These are phyloP conservation scores for Cryptococcus maquisensis DNA, from an alignment of 1,284 basidiomycete genomes.

Conservation along the genomic window DNA sequence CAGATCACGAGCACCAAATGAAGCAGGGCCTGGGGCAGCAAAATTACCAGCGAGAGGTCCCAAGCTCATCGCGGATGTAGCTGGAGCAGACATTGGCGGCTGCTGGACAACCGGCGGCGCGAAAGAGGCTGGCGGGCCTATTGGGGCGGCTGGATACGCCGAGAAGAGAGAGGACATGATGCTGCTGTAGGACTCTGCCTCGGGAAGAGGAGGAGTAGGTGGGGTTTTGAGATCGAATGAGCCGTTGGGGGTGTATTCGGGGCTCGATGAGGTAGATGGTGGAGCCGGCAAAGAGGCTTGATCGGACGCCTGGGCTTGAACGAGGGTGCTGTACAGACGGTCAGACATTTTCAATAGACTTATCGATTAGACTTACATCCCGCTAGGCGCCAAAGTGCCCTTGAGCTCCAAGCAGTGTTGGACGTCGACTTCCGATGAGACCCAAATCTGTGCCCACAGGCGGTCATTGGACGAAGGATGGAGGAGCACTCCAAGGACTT, in stretches of 20 bases:
- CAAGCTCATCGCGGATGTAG: too few relatives aligned
- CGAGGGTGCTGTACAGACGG: constrained; percentile 12
- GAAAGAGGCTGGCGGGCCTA: too few relatives aligned
- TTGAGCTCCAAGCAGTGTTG: constrained; percentile 29
- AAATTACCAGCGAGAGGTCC: too few relatives aligned
- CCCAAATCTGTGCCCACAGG: constrained; percentile 41
- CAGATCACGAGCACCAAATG: neutral
- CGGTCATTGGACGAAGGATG: constrained; percentile 15
- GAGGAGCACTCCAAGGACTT: constrained; percentile 27
- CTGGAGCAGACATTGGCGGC: too few relatives aligned
- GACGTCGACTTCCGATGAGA: constrained; percentile 28
- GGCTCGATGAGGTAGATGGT: neutral
- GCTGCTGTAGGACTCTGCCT: too few relatives aligned
- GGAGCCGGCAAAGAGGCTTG: neutral
- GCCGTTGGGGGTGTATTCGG: neutral
- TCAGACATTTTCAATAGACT: neutral
- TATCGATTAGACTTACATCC: constrained; percentile 26
- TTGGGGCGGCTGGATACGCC: too few relatives aligned
- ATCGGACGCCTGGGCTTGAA: constrained; percentile 4
- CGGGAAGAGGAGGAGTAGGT: constrained; percentile 3
- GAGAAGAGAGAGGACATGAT: too few relatives aligned
- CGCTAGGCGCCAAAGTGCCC: constrained; percentile 22
- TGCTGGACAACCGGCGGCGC: too few relatives aligned
- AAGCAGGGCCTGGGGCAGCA: neutral
- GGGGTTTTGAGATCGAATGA: constrained; percentile 6